Conservation (phyloP, 371 early-diverging fungal species). For the Mucor velutinosus region DNA sequence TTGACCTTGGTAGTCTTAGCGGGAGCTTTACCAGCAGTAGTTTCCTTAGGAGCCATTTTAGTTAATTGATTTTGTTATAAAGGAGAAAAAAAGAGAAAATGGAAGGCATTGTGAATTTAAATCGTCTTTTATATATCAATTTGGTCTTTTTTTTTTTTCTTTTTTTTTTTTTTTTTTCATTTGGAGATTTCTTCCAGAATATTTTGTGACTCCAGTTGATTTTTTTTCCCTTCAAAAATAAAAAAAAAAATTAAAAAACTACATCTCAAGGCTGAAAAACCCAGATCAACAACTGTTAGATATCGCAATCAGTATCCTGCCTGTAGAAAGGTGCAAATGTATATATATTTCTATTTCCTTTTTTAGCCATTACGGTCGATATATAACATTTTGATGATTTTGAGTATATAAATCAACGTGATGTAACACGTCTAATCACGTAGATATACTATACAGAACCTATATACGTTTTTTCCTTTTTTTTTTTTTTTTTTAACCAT, state of each 20-base stretch:
- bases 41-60: slow-evolving; percentile 17
- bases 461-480: background rate
- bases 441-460: background rate
- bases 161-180: background rate
- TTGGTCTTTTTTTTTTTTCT: too few species aligned
- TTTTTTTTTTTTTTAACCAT: background rate
- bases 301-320: background rate
- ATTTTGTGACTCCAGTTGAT: background rate
- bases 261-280: background rate
- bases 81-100: slow-evolving; percentile 16
- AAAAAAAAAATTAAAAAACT: background rate
- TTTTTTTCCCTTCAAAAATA: background rate
- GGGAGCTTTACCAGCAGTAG: slow-evolving; percentile 50
- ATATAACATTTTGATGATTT: background rate
- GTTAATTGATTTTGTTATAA: background rate
- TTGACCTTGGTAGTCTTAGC: slow-evolving; percentile 13
- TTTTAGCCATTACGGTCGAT: background rate
- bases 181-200: background rate
- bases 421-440: background rate
- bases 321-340: background rate
- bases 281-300: background rate
- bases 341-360: background rate
- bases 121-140: background rate
- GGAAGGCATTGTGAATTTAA: background rate
- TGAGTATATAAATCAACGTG: background rate